phyloP scores from a whole-genome alignment of 192 early-diverging fungal species.

The Linderina pennispora region DNA sequence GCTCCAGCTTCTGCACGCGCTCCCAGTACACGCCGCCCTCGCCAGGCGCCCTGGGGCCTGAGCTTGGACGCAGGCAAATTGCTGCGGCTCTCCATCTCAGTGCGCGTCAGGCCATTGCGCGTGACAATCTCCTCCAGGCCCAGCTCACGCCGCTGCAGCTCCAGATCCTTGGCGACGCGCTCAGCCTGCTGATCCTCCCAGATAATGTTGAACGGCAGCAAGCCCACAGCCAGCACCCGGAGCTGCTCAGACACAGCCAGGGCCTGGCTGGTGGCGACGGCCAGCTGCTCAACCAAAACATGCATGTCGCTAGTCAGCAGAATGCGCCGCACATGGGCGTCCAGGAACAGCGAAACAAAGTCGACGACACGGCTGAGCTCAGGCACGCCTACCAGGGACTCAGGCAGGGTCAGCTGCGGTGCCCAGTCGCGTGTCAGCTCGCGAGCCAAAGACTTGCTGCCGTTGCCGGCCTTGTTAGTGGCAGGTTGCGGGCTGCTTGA shows the following conservation, averaged over 20 bases:
- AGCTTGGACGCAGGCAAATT: slow-evolving; percentile 22
- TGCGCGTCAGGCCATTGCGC: slow-evolving; percentile 36
- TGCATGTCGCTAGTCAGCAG: slow-evolving; percentile 28
- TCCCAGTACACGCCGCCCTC: slow-evolving; percentile 42
- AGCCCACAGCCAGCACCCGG: slow-evolving; percentile 28
- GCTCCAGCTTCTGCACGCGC: slow-evolving; percentile 43
- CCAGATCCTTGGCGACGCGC: slow-evolving; percentile 26
- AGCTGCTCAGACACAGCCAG: slow-evolving; percentile 44
- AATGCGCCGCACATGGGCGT: slow-evolving; percentile 37
- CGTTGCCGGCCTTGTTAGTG: background rate
- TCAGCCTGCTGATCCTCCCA: slow-evolving; percentile 39
- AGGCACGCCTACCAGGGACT: slow-evolving; percentile 17
- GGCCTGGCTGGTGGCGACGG: slow-evolving; percentile 20
- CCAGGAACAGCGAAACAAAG: slow-evolving; percentile 30
- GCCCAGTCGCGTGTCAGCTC: slow-evolving; percentile 37
- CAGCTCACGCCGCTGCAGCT: slow-evolving; percentile 34
- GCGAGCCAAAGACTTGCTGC: slow-evolving; percentile 9
- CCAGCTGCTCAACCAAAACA: slow-evolving; percentile 29
- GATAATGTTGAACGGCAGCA: slow-evolving; percentile 31
- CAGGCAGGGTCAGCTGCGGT: slow-evolving; percentile 25
- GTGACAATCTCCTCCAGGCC: slow-evolving; percentile 45
- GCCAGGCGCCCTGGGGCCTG: slow-evolving; percentile 37
- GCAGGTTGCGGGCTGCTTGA: slow-evolving; percentile 6
- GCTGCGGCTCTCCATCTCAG: slow-evolving; percentile 30
- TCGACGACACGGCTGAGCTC: slow-evolving; percentile 24